Evolutionary conservation across 1,284 basidiomycete species (phyloP).

Genomic region (Naganishia sp.): DNA sequence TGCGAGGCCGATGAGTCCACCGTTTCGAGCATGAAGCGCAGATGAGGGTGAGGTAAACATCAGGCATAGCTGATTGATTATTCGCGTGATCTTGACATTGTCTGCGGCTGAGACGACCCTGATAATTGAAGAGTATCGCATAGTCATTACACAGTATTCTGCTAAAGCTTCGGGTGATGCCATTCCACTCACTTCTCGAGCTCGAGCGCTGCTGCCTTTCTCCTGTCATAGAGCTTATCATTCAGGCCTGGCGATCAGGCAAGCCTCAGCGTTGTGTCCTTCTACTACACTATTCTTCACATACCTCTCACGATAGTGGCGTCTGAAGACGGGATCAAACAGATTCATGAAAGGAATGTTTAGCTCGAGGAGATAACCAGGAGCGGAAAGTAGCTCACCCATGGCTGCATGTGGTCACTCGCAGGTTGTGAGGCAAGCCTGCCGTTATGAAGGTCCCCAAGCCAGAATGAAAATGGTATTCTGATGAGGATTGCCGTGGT

Average conservation of each 20-base stretch:
- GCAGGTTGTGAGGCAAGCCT: too few species aligned
- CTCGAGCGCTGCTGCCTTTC: constrained; percentile 92
- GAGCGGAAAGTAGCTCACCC: too few species aligned
- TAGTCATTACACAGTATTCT: not conserved
- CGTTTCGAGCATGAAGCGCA: constrained; percentile 85
- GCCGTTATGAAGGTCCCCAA: too few species aligned
- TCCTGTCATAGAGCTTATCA: constrained; percentile 72
- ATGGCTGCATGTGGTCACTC: too few species aligned
- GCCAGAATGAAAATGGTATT: too few species aligned
- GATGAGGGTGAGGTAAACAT: constrained; percentile 82
- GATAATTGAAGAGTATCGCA: constrained; percentile 3
- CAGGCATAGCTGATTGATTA: constrained; percentile 91
- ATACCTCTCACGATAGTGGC: constrained; percentile 23
- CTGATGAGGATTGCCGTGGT: too few species aligned
- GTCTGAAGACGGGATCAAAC: not conserved
- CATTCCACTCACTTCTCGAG: constrained; percentile 74
- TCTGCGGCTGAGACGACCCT: constrained; percentile 84
- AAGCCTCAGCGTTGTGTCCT: not conserved
- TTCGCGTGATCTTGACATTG: constrained; percentile 74
- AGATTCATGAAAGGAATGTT: constrained; percentile 2
- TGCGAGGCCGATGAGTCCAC: constrained; percentile 93
- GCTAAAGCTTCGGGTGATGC: not conserved
- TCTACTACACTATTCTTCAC: too few species aligned
- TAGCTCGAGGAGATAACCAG: too few species aligned
- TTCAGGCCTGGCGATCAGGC: constrained; percentile 46